Conservation (phyloP, 176 grass and related monocot species). For the Poa annua region DNA sequence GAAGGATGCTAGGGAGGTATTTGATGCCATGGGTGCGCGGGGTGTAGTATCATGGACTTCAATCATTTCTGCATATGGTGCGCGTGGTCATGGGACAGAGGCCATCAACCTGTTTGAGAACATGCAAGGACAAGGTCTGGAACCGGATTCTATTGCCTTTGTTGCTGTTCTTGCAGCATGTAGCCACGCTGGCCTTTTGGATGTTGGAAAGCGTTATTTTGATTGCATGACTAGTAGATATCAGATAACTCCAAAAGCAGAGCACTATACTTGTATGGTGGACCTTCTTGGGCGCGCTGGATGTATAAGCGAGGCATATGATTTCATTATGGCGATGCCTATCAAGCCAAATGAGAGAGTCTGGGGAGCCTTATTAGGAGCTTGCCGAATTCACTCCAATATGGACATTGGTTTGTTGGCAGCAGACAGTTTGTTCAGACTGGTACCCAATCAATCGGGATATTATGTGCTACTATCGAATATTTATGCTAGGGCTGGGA, state of each 20-base stretch:
- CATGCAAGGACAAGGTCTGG: conserved; percentile 55
- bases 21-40: conserved; percentile 55
- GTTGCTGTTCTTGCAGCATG: conserved; percentile 76
- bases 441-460: conserved; percentile 71
- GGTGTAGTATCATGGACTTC: conserved; percentile 84
- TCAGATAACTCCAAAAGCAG: conserved; percentile 52
- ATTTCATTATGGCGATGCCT: conserved; percentile 72
- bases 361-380: conserved; percentile 74
- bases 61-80: conserved; percentile 76
- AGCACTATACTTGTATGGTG: conserved; percentile 85
- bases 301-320: conserved; percentile 63
- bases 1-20: conserved; percentile 67
- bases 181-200: conserved; percentile 69
- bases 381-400: conserved; percentile 77
- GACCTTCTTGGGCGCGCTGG: conserved; percentile 73
- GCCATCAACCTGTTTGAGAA: conserved; percentile 69
- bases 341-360: conserved; percentile 73
- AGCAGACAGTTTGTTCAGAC: conserved; percentile 71
- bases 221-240: conserved; percentile 64
- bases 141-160: conserved; percentile 72
- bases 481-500: conserved; percentile 80
- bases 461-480: conserved; percentile 86
- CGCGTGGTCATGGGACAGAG: conserved; percentile 62
- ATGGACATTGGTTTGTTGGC: conserved; percentile 74
- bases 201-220: conserved; percentile 63